Evolutionary conservation across 2,329 filamentous ascomycete species (phyloP).

Genomic region (Tolypocladium ophioglossoides): DNA sequence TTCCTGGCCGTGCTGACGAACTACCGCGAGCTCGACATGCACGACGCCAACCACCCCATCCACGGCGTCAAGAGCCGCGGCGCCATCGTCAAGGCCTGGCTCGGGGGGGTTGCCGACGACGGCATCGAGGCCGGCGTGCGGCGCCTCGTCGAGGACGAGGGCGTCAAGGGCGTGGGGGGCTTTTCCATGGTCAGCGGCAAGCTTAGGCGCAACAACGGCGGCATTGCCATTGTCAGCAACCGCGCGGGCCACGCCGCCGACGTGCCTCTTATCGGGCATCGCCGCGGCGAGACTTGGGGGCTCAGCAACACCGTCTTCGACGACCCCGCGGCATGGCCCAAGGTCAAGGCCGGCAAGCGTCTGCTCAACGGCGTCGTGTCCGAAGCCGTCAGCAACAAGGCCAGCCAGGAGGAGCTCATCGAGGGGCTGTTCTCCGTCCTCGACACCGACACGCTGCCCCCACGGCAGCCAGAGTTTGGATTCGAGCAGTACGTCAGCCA

Average conservation of each 20-base stretch:
- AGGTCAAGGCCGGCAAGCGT: constrained; percentile 42
- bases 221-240: constrained; percentile 53
- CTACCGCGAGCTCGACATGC: constrained; percentile 44
- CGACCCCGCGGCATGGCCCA: constrained; percentile 47
- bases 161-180: constrained; percentile 51
- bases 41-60: constrained; percentile 41
- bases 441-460: constrained; percentile 45
- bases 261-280: constrained; percentile 47
- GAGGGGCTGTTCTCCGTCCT: constrained; percentile 42
- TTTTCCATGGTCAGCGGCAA: constrained; percentile 59
- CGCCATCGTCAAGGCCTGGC: constrained; percentile 53
- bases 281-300: constrained; percentile 42
- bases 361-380: constrained; percentile 33
- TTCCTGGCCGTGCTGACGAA: constrained; percentile 56
- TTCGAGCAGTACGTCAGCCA: constrained; percentile 43
- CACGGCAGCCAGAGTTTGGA: constrained; percentile 25
- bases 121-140: constrained; percentile 39
- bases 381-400: constrained; percentile 23
- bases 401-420: constrained; percentile 37
- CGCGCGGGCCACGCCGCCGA: constrained; percentile 39
- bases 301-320: constrained; percentile 53
- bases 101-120: constrained; percentile 38
- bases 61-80: constrained; percentile 48
- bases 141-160: constrained; percentile 37
- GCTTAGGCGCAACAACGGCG: constrained; percentile 36